Conservation (phyloP, 345 rosid genomes). For the Anastatica hierochuntica region DNA sequence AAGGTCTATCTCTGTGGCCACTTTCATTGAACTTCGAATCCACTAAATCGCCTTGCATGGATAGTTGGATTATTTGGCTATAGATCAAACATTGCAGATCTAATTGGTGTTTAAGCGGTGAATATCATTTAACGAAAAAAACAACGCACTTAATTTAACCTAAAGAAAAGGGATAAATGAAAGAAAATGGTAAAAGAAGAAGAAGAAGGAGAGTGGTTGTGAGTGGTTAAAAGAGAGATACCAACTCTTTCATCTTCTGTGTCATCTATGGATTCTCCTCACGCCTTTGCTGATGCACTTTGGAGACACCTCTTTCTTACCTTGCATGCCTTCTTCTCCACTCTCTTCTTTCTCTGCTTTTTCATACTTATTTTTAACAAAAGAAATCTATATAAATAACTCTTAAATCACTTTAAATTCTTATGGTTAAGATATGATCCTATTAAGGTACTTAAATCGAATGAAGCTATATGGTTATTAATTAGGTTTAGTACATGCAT, state of each 20-base stretch:
- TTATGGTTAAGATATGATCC: neutral
- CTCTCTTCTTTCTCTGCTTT: neutral
- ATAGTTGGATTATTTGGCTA: too few relatives aligned
- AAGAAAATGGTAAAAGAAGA: neutral
- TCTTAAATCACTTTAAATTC: neutral
- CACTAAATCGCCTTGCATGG: too few relatives aligned
- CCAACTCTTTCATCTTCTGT: conserved; percentile 13
- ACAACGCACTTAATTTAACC: too few relatives aligned
- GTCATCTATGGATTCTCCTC: conserved; percentile 23
- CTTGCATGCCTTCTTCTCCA: conserved; percentile 10
- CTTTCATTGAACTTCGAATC: too few relatives aligned
- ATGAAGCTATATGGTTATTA: neutral
- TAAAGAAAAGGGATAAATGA: too few relatives aligned
- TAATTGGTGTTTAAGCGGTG: too few relatives aligned
- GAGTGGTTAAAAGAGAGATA: conserved; percentile 18
- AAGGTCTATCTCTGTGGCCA: too few relatives aligned
- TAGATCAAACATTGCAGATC: too few relatives aligned
- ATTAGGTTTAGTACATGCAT: conserved; percentile 1
- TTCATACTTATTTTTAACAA: neutral
- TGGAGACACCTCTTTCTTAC: conserved; percentile 18
- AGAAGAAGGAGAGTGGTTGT: conserved; percentile 21
- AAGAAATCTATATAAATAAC: neutral
- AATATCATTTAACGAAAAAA: too few relatives aligned
- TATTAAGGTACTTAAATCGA: neutral
- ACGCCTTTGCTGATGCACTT: conserved; percentile 25